Conservation (phyloP, 225 moss, liverwort and hornwort genomes). For the Bryoerythrophyllum caledonicum region DNA sequence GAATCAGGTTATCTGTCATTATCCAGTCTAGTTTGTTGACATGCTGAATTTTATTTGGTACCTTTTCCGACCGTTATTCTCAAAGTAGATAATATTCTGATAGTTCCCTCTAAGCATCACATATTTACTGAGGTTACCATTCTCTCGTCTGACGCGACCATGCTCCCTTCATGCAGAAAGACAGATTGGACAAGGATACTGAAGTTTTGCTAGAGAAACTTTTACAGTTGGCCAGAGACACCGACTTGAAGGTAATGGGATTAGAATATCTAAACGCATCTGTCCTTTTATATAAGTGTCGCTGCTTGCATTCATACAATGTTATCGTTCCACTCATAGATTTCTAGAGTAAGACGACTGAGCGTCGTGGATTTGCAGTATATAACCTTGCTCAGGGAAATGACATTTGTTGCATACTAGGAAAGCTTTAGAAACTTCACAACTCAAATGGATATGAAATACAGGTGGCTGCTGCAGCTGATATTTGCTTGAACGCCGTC, state of each 20-base stretch:
- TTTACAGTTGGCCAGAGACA: conserved; percentile 65
- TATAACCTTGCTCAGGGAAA: conserved; percentile 2
- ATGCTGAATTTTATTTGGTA: conserved; percentile 1
- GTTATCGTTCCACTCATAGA: conserved; percentile 6
- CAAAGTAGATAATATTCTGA: neutral
- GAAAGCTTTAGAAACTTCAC: conserved; percentile 3
- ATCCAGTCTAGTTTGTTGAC: conserved; percentile 1
- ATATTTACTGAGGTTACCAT: conserved; percentile 1
- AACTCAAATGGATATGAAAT: conserved; percentile 21
- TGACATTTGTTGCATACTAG: neutral
- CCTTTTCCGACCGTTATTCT: neutral
- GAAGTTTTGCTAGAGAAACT: conserved; percentile 88
- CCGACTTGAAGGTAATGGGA: conserved; percentile 62
- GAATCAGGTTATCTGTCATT: conserved; percentile 54
- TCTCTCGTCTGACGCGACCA: conserved; percentile 17
- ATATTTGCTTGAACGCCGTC: conserved; percentile 74
- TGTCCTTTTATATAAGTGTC: conserved; percentile 16
- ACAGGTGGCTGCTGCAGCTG: conserved; percentile 80
- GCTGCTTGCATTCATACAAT: conserved; percentile 5
- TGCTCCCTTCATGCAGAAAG: conserved; percentile 48
- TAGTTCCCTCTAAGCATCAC: conserved; percentile 11
- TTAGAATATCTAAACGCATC: neutral
- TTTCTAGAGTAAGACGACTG: neutral
- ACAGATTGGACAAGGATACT: conserved; percentile 66
- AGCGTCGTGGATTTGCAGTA: conserved; percentile 6